Evolutionary conservation across 2,329 filamentous ascomycete species (phyloP).

Genomic region (Anthostomella pinea): DNA sequence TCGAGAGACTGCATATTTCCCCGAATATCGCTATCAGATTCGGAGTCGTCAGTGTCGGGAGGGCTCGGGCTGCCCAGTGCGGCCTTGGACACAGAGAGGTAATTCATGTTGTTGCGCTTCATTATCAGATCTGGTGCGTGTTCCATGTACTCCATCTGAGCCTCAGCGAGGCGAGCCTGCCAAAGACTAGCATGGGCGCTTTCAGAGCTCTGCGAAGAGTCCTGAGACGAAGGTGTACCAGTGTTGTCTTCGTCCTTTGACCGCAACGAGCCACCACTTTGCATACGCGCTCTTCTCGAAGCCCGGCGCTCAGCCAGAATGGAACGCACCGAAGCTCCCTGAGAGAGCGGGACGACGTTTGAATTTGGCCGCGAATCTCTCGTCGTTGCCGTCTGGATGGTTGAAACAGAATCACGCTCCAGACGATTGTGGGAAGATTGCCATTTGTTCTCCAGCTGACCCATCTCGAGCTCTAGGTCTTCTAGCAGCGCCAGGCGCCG

Average conservation of each 20-base stretch:
- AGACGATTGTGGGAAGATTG: slow-evolving; percentile 53
- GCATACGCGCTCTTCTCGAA: slow-evolving; percentile 37
- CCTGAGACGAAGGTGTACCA: slow-evolving; percentile 27
- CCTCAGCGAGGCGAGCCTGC: slow-evolving; percentile 45
- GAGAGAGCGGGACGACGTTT: slow-evolving; percentile 12
- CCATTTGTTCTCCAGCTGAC: slow-evolving; percentile 58
- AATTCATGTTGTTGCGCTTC: slow-evolving; percentile 38
- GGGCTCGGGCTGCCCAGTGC: slow-evolving; percentile 52
- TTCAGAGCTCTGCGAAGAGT: slow-evolving; percentile 28
- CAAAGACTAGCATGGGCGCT: slow-evolving; percentile 36
- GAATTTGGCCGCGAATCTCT: slow-evolving; percentile 35
- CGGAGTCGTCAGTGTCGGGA: slow-evolving; percentile 50
- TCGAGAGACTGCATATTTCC: slow-evolving; percentile 11
- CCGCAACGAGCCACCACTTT: slow-evolving; percentile 27
- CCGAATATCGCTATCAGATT: slow-evolving; percentile 33
- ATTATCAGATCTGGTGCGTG: slow-evolving; percentile 37
- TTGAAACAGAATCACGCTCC: slow-evolving; percentile 49
- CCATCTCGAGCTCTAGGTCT: slow-evolving; percentile 61
- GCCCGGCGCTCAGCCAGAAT: slow-evolving; percentile 38
- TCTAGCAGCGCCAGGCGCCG: slow-evolving; percentile 50
- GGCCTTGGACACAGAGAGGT: slow-evolving; percentile 37
- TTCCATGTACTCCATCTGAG: slow-evolving; percentile 44
- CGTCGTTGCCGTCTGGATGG: slow-evolving; percentile 35
- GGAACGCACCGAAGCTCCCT: slow-evolving; percentile 28
- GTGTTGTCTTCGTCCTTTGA: slow-evolving; percentile 25